Evolutionary conservation across 148 eudicot genomes (phyloP), one percentile per base, ranked within the genome.

Genomic region (Rhododendron mucronatum): DNA sequence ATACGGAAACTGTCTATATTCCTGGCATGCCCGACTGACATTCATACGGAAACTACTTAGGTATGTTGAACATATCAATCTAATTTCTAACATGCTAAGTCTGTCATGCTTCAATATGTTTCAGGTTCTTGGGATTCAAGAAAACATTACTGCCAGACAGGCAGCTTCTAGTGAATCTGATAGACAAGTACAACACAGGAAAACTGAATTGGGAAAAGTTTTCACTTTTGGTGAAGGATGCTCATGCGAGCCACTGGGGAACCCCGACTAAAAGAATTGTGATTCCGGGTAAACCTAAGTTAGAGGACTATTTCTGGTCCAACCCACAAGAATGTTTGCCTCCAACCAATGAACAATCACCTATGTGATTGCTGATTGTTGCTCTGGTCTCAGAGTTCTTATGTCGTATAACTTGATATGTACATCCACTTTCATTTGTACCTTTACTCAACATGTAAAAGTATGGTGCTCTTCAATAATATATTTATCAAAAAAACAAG

Each of bases 101-200:
- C 47, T 6, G 63, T 39, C 59, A 61, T 53, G 59, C 73, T 84
- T 33, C 71, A 28, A 13, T 79, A 59, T 65, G 85, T 23, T 90
- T 79, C 92, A 97, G 99, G 91, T 91, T 89, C 88, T 95, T 97
- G 59, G 98, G 98, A n/a, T 96, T 88, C 91, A 96, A 95, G 93
- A 91, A 89, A 91, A 96, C 99, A n/a, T 90, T 97, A 85, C 82
- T 93, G 53, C 85, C 91, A 90, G 98, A 97, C 47, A 89, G 98
- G 86, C 90, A 90, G 86, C 88, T 91, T 61, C 85, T 97, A 78
- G 98, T 97, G 51, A 95, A 95, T 86, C 90, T 97, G 82, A 93
- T 97, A 90, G 99, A 97, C 89, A 90, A 90, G 84, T 93, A 97
- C 85, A 93, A 89, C 7, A 84, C 87, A 44, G 93, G 98, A 35